Percentiles rank a stretch among this genome's conserved stretches.
These are phyloP conservation scores for Phytophthora sp. DNA, from an alignment of 352 stramenopile species.

Conservation along the genomic window DNA sequence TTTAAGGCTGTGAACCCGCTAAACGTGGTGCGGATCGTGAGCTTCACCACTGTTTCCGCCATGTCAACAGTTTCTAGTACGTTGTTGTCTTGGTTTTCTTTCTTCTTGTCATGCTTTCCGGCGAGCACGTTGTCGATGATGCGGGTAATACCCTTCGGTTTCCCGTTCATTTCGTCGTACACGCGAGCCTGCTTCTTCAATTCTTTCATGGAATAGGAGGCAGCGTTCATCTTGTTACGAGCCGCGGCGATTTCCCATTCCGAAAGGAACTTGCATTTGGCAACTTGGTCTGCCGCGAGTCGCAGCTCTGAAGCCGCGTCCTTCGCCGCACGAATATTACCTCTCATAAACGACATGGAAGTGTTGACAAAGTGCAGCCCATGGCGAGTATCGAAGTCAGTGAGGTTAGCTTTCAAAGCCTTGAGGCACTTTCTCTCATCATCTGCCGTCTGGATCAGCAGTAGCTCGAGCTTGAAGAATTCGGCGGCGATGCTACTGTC, in stretches of 20 bases:
- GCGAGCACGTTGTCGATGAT: slow-evolving; percentile 31
- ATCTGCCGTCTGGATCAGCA: slow-evolving; percentile 25
- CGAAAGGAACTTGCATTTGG: slow-evolving; percentile 10
- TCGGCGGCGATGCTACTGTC: slow-evolving; percentile 20
- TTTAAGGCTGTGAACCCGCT: slow-evolving; percentile 26
- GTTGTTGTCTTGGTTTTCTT: slow-evolving; percentile 5
- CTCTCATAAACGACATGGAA: slow-evolving; percentile 31
- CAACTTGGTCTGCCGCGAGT: slow-evolving; percentile 23
- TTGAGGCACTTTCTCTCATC: slow-evolving; percentile 25
- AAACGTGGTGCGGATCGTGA: slow-evolving; percentile 26
- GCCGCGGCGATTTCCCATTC: slow-evolving; percentile 27
- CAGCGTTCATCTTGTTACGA: slow-evolving; percentile 18
- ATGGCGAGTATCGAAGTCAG: slow-evolving; percentile 25
- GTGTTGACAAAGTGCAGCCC: slow-evolving; percentile 30
- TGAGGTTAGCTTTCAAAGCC: slow-evolving; percentile 28
- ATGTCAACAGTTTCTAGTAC: slow-evolving; percentile 21
- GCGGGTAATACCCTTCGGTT: slow-evolving; percentile 24
- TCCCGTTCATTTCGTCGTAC: slow-evolving; percentile 36
- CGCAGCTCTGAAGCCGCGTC: slow-evolving; percentile 24
- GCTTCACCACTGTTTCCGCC: slow-evolving; percentile 29
- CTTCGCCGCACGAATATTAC: slow-evolving; percentile 27
- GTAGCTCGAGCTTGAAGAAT: slow-evolving; percentile 27
- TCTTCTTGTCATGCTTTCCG: slow-evolving; percentile 14
- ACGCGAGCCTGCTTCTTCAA: slow-evolving; percentile 25
- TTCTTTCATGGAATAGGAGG: slow-evolving; percentile 16